A percentile compares a stretch with the other conserved stretches of the same genome.
Evolutionary conservation across 73 alveolate species (phyloP).

Genomic region (Stentor roeselii): DNA sequence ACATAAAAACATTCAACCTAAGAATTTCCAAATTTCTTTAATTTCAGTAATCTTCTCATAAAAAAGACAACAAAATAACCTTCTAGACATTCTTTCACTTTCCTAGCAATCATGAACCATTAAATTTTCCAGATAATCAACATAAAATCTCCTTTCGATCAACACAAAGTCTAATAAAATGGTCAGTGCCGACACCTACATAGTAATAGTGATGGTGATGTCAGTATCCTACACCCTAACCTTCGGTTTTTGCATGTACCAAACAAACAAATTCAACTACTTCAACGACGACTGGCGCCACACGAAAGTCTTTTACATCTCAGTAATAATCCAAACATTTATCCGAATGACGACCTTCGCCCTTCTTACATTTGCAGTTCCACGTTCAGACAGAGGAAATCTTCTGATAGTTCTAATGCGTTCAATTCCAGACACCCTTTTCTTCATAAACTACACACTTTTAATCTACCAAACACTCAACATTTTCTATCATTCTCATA

Average conservation of each 20-base stretch:
- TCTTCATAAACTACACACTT: background rate
- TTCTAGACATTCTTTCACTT: no score
- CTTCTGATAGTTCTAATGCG: background rate
- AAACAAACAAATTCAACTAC: background rate
- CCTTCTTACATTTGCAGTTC: background rate
- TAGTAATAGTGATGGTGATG: no score
- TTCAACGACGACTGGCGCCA: background rate
- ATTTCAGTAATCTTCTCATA: no score
- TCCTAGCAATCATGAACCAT: no score
- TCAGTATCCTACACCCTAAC: background rate
- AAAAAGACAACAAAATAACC: no score
- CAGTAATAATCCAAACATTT: background rate
- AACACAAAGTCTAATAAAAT: no score
- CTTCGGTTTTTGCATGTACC: background rate
- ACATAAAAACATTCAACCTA: no score
- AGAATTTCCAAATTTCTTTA: no score
- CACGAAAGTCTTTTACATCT: background rate
- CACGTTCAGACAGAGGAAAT: background rate
- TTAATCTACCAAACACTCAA: background rate
- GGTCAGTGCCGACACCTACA: no score
- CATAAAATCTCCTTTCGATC: no score
- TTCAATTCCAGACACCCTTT: conserved; percentile 11
- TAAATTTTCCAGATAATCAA: no score
- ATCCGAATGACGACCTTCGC: background rate
- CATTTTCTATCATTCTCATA: background rate